Conservation (phyloP, 441 rosid genomes). For the Arabidopsis hybrid region DNA sequence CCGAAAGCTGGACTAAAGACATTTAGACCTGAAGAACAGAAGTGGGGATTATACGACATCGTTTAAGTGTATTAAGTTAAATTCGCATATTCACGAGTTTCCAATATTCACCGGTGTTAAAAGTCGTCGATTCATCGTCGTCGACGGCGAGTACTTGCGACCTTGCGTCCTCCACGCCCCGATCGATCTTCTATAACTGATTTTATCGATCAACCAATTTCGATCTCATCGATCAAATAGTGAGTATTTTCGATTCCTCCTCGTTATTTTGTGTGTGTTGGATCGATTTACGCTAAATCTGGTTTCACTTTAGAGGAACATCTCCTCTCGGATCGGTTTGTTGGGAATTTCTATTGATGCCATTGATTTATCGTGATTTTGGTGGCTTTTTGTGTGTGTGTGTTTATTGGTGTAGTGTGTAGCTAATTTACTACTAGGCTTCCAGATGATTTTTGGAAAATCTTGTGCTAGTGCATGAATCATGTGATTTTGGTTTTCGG, state of each 20-base stretch:
- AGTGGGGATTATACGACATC: not conserved
- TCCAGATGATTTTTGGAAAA: not conserved
- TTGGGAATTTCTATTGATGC: not conserved
- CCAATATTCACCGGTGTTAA: too few relatives aligned
- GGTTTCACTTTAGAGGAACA: not conserved
- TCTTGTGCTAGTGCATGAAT: not conserved
- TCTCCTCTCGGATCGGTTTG: not conserved
- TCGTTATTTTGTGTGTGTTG: not conserved
- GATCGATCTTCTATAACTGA: not conserved
- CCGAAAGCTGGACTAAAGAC: not conserved
- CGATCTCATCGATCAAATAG: slow-evolving; percentile 7
- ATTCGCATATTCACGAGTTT: not conserved
- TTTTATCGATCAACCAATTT: not conserved
- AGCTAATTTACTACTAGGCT: not conserved
- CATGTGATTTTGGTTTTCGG: not conserved
- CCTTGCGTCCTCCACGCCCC: not conserved
- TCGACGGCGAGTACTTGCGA: not conserved
- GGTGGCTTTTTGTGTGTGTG: not conserved
- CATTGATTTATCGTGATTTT: not conserved
- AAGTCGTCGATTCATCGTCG: not conserved
- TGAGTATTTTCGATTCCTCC: not conserved
- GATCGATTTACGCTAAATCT: not conserved
- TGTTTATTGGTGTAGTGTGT: not conserved
- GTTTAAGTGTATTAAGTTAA: not conserved
- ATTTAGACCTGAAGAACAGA: not conserved